phyloP scores from a whole-genome alignment of 2,329 filamentous ascomycete species.

The Gnomoniopsis smithogilvyi region DNA sequence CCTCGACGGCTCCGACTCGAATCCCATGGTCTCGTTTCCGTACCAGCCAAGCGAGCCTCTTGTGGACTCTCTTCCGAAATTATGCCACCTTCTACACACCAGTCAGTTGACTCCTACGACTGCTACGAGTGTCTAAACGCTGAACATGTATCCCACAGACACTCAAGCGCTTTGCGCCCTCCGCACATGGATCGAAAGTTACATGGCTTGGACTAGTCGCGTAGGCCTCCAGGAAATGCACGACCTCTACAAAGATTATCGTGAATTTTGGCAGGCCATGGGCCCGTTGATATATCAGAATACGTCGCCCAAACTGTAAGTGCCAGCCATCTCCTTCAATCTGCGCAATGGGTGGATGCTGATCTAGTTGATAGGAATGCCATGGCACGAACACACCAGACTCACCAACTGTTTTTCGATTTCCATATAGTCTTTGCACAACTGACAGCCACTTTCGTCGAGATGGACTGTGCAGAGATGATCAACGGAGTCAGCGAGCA shows the following conservation, averaged over 20 bases:
- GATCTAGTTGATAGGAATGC: constrained; percentile 23
- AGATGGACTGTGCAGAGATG: constrained; percentile 42
- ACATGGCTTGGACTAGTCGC: constrained; percentile 37
- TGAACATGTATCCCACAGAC: constrained; percentile 31
- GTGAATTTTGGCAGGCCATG: constrained; percentile 49
- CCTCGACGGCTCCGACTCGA: constrained; percentile 24
- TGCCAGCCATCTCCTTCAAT: not conserved
- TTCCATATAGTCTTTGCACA: constrained; percentile 43
- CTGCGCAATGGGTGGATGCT: constrained; percentile 2
- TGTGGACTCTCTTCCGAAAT: constrained; percentile 25
- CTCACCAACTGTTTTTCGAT: constrained; percentile 31
- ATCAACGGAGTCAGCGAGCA: constrained; percentile 24
- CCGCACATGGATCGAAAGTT: constrained; percentile 48
- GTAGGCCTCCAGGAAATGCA: constrained; percentile 33
- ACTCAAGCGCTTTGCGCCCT: constrained; percentile 42
- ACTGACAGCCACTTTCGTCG: constrained; percentile 50
- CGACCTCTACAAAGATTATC: constrained; percentile 42
- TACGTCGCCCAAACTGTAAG: not conserved
- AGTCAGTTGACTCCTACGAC: constrained; percentile 22
- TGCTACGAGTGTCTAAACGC: constrained; percentile 23
- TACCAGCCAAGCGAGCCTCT: constrained; percentile 32
- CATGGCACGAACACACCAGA: constrained; percentile 21
- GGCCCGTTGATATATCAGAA: constrained; percentile 44
- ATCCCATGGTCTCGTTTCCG: constrained; percentile 47
- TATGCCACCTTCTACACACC: constrained; percentile 24